Conservation (phyloP, 129 eudicot genomes). For the Glebionis coronaria region DNA sequence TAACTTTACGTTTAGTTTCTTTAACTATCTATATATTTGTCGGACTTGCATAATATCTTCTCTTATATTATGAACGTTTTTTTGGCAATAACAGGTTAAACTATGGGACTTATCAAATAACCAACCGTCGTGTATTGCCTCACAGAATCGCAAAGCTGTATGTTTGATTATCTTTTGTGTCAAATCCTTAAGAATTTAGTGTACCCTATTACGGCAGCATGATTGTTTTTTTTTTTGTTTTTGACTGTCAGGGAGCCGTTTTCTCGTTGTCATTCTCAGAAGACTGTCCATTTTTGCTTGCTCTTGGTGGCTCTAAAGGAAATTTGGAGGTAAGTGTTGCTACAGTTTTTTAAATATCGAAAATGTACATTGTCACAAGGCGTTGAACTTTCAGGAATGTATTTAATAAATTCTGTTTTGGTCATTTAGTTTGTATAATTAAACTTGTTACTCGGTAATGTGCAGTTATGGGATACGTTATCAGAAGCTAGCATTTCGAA, state of each 20-base stretch:
- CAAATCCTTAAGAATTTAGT: not conserved
- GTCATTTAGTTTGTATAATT: not conserved
- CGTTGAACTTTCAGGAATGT: not conserved
- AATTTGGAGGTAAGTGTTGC: slow-evolving; percentile 43
- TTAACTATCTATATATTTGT: not conserved
- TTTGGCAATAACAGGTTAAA: slow-evolving; percentile 52
- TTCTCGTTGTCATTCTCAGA: slow-evolving; percentile 73
- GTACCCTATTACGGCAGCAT: not conserved
- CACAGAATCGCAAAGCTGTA: slow-evolving; percentile 85
- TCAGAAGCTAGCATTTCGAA: slow-evolving; percentile 52
- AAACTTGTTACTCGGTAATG: not conserved
- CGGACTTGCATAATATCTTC: slow-evolving; percentile 1
- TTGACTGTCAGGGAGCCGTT: slow-evolving; percentile 67
- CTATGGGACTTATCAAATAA: slow-evolving; percentile 86
- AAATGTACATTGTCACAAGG: not conserved
- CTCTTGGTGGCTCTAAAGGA: slow-evolving; percentile 86
- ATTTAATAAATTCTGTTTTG: not conserved
- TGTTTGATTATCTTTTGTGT: slow-evolving; percentile 22
- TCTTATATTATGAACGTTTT: not conserved
- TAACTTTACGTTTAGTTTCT: slow-evolving; percentile 21
- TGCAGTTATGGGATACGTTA: slow-evolving; percentile 74
- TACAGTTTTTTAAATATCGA: not conserved
- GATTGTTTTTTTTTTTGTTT: slow-evolving; percentile 14
- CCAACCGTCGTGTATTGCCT: slow-evolving; percentile 78
- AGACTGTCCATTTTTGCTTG: slow-evolving; percentile 69